Percentiles rank a stretch among this genome's conserved stretches.
Conservation (phyloP, 1,284 basidiomycete species). For the Leccinum griseonigrum region DNA sequence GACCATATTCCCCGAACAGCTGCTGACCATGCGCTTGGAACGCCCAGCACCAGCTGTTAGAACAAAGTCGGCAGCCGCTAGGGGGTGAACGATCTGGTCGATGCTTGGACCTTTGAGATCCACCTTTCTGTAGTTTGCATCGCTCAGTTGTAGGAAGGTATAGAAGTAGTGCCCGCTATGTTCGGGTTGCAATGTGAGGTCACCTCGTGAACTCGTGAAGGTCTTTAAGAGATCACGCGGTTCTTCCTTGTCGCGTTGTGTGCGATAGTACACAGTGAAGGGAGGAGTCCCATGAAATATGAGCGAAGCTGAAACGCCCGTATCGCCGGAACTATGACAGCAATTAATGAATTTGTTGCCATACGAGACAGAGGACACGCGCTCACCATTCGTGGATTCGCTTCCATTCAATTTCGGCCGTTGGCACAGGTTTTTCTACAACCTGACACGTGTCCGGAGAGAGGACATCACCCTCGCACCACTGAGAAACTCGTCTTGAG, state of each 20-base stretch:
- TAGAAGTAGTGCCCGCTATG: constrained; percentile 90
- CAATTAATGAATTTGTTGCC: constrained; percentile 4
- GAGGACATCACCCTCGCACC: constrained; percentile 77
- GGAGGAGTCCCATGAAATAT: constrained; percentile 89
- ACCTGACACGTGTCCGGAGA: constrained; percentile 80
- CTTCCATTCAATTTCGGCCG: constrained; percentile 84
- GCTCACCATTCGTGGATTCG: constrained; percentile 88
- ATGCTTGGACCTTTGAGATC: constrained; percentile 71
- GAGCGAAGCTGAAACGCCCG: constrained; percentile 85
- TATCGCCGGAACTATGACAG: constrained; percentile 82
- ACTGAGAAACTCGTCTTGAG: constrained; percentile 34
- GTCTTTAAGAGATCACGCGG: constrained; percentile 56
- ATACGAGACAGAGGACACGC: background rate
- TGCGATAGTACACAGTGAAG: constrained; percentile 79
- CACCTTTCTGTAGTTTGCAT: constrained; percentile 80
- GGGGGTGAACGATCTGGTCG: constrained; percentile 84
- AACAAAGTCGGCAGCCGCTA: constrained; percentile 76
- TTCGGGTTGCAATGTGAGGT: constrained; percentile 85
- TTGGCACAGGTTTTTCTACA: constrained; percentile 71
- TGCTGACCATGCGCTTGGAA: constrained; percentile 57
- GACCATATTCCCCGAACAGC: constrained; percentile 73
- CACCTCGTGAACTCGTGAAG: constrained; percentile 74
- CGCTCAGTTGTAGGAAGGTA: constrained; percentile 77
- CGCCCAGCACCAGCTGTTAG: constrained; percentile 40
- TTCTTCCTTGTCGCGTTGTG: constrained; percentile 68